These are phyloP conservation scores for Cladophialophora psammophila DNA, from an alignment of 2,329 filamentous ascomycete species.

Conservation along the genomic window DNA sequence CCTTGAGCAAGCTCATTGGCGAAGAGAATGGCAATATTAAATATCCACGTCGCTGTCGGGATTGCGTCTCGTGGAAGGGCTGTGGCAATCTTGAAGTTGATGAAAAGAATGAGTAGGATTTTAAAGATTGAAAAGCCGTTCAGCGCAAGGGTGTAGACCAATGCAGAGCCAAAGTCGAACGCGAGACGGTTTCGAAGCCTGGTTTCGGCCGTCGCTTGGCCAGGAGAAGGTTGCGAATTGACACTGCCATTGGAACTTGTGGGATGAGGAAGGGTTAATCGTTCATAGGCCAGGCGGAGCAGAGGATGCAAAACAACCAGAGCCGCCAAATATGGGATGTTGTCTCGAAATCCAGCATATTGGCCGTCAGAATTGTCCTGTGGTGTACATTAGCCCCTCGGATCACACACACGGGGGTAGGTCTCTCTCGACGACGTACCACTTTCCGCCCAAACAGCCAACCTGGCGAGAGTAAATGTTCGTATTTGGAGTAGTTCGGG, in stretches of 20 bases:
- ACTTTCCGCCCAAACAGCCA: conserved; percentile 95
- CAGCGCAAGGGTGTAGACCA: conserved; percentile 77
- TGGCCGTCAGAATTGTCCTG: conserved; percentile 90
- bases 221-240: conserved; percentile 13
- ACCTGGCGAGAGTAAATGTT: conserved; percentile 74
- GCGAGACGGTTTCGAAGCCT: conserved; percentile 73
- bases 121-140: conserved; percentile 89
- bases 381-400: conserved; percentile 35
- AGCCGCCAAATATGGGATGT: conserved; percentile 79
- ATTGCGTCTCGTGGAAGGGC: conserved; percentile 73
- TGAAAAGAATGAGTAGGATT: conserved; percentile 76
- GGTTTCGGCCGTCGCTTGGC: conserved; percentile 57
- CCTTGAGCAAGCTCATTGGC: conserved; percentile 85
- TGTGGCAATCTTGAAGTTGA: conserved; percentile 83
- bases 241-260: conserved; percentile 18
- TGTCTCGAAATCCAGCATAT: conserved; percentile 83
- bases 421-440: conserved; percentile 60
- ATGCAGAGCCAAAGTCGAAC: conserved; percentile 84
- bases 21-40: conserved; percentile 86
- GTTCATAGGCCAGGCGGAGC: conserved; percentile 75
- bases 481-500: conserved; percentile 78
- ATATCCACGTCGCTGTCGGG: conserved; percentile 82
- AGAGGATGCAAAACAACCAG: conserved; percentile 82
- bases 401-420: neutral
- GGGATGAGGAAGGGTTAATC: conserved; percentile 36